Conservation (phyloP, 192 early-diverging fungal genomes). For the Coemansia sp. region DNA sequence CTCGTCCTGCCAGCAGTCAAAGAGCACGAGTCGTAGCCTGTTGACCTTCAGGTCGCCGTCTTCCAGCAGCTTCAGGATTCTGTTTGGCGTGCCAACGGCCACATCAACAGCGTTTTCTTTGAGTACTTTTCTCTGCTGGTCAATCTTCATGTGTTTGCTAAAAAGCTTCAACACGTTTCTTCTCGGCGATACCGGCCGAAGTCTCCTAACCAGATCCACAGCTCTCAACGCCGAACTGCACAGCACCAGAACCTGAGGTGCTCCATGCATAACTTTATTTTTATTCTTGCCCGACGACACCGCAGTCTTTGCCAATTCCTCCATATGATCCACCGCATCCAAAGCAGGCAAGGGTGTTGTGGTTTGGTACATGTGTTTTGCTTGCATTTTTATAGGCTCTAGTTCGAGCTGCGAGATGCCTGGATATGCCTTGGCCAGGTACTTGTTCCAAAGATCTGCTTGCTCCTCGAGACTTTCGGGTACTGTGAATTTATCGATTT, state of each 20-base stretch:
- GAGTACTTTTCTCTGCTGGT: slow-evolving; percentile 22
- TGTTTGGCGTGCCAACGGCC: slow-evolving; percentile 47
- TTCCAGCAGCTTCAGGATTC: slow-evolving; percentile 31
- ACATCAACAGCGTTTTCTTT: slow-evolving; percentile 16
- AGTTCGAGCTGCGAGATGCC: slow-evolving; percentile 33
- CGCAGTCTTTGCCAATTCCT: slow-evolving; percentile 25
- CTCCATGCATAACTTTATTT: slow-evolving; percentile 32
- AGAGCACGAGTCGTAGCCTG: slow-evolving; percentile 31
- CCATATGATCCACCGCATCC: slow-evolving; percentile 3
- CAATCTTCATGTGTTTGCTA: slow-evolving; percentile 44
- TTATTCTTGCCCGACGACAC: slow-evolving; percentile 28
- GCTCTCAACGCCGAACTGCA: slow-evolving; percentile 44
- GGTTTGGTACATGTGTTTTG: slow-evolving; percentile 21
- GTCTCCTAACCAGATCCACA: slow-evolving; percentile 32
- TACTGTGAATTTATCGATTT: slow-evolving; percentile 8
- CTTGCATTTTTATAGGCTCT: slow-evolving; percentile 14
- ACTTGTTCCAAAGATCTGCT: slow-evolving; percentile 35
- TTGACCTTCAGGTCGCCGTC: slow-evolving; percentile 31
- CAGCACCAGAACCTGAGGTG: slow-evolving; percentile 41
- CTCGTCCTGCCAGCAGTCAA: slow-evolving; percentile 49
- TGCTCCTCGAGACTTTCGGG: slow-evolving; percentile 19
- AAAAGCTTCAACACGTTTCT: slow-evolving; percentile 41
- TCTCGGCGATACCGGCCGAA: slow-evolving; percentile 20
- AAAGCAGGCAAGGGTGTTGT: not conserved
- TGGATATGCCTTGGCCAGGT: slow-evolving; percentile 41